A percentile compares a stretch with the other conserved stretches of the same genome.
These are phyloP conservation scores for Articulospora tetracladia DNA, from an alignment of 495 filamentous ascomycete genomes.

Conservation along the genomic window DNA sequence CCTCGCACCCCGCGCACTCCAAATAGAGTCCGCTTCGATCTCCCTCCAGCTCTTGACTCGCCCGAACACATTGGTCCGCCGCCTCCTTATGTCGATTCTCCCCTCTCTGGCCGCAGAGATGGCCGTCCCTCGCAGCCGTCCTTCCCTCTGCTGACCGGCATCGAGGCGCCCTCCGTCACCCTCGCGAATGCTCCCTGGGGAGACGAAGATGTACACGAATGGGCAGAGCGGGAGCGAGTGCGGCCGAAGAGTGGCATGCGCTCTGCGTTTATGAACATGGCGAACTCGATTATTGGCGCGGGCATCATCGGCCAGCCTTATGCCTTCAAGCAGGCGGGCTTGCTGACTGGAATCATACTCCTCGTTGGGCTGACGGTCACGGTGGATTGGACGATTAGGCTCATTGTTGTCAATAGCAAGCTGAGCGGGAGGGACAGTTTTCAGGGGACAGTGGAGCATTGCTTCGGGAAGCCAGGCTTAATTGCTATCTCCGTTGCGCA, in stretches of 20 bases:
- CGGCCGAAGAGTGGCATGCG: conserved; percentile 46
- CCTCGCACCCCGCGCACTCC: conserved; percentile 69
- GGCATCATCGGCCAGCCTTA: conserved; percentile 98
- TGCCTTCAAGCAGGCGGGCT: conserved; percentile 85
- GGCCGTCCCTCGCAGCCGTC: conserved; percentile 43
- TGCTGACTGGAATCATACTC: conserved; percentile 73
- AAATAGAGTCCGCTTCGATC: conserved; percentile 85
- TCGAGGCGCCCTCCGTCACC: conserved; percentile 84
- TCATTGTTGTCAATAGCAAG: conserved; percentile 96
- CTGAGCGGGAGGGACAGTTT: conserved; percentile 88
- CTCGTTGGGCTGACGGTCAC: conserved; percentile 75
- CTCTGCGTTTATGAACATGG: conserved; percentile 93
- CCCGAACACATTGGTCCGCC: conserved; percentile 25
- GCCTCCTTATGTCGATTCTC: conserved; percentile 20
- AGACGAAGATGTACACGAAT: conserved; percentile 34
- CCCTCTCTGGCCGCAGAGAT: conserved; percentile 20
- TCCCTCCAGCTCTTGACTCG: conserved; percentile 45
- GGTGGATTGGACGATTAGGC: conserved; percentile 93
- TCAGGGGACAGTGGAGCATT: conserved; percentile 90
- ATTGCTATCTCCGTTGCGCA: conserved; percentile 90
- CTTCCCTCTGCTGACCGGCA: conserved; percentile 75
- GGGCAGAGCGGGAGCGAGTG: conserved; percentile 38
- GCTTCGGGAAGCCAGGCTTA: conserved; percentile 83
- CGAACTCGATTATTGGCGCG: conserved; percentile 95
- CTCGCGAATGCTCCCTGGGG: conserved; percentile 53